These are phyloP conservation scores for Blakeslea trispora DNA, from an alignment of 371 early-diverging fungal genomes.

Conservation along the genomic window DNA sequence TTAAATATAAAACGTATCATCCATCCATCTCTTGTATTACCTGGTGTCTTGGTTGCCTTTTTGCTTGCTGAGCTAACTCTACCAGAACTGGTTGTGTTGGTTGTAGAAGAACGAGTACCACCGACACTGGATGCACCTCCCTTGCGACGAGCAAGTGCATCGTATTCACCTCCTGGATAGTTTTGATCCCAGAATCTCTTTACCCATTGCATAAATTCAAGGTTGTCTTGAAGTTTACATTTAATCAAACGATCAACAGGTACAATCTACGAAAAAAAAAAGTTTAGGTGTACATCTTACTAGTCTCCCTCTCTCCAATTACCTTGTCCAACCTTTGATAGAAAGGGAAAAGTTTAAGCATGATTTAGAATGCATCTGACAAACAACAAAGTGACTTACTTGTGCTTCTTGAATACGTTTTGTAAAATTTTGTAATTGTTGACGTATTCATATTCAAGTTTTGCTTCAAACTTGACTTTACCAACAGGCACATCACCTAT, in stretches of 20 bases:
- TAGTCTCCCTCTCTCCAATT: background rate
- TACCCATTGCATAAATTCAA: constrained; percentile 95
- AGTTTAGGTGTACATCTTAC: too few relatives aligned
- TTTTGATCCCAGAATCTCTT: constrained; percentile 87
- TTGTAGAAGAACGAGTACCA: constrained; percentile 20
- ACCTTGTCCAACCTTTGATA: constrained; percentile 27
- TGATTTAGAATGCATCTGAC: too few relatives aligned
- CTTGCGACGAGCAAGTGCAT: constrained; percentile 79
- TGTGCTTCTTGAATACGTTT: constrained; percentile 77
- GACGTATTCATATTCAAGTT: constrained; percentile 91
- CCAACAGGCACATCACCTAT: constrained; percentile 72
- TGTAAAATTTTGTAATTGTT: constrained; percentile 92
- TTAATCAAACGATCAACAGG: constrained; percentile 87
- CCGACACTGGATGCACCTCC: constrained; percentile 27
- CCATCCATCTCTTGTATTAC: background rate
- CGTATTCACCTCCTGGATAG: constrained; percentile 83
- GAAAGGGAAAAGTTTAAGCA: background rate
- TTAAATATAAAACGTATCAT: background rate
- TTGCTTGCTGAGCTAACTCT: constrained; percentile 18
- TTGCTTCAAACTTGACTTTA: constrained; percentile 90
- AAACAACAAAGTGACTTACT: constrained; percentile 34
- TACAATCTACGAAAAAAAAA: constrained; percentile 58
- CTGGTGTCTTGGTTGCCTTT: constrained; percentile 18
- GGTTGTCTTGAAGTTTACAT: constrained; percentile 95
- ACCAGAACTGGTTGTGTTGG: constrained; percentile 8